Percentiles rank a stretch among this genome's conserved stretches.
Conservation (phyloP, 805 yeast species). For the Kuraishia piskuri region DNA sequence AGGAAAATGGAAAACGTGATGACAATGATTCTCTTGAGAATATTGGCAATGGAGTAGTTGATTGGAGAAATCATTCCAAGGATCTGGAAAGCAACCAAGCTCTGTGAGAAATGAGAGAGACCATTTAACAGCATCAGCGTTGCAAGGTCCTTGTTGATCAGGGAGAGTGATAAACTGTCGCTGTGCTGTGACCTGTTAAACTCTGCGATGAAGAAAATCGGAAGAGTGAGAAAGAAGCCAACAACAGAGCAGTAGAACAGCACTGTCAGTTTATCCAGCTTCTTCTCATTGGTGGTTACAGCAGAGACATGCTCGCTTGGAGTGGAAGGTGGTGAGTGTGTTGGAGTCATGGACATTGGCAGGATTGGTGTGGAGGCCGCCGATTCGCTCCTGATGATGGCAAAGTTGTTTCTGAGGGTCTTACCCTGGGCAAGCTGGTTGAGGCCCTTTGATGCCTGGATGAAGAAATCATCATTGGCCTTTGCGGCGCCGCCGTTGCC, state of each 20-base stretch:
- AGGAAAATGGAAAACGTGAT: constrained; percentile 57
- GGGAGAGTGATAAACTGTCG: constrained; percentile 24
- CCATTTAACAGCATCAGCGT: constrained; percentile 52
- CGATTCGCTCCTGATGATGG: constrained; percentile 21
- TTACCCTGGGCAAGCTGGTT: constrained; percentile 10
- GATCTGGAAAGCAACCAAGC: constrained; percentile 68
- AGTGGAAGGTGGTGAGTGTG: constrained; percentile 16
- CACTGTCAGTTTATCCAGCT: constrained; percentile 64
- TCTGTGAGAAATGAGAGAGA: constrained; percentile 59
- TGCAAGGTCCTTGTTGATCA: constrained; percentile 17
- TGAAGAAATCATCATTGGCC: constrained; percentile 4
- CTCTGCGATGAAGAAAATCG: constrained; percentile 57
- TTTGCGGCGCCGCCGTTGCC: constrained; percentile 2
- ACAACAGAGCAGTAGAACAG: constrained; percentile 62
- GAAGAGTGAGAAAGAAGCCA: constrained; percentile 61
- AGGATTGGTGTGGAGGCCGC: constrained; percentile 25
- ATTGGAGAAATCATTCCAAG: constrained; percentile 68
- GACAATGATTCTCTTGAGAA: constrained; percentile 63
- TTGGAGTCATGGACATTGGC: constrained; percentile 22
- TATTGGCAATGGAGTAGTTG: constrained; percentile 72
- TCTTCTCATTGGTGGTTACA: constrained; percentile 16
- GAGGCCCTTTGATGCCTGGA: not conserved
- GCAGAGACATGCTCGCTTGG: constrained; percentile 6
- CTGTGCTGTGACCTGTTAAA: constrained; percentile 15
- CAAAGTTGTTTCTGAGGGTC: constrained; percentile 14